Base-by-base conservation (phyloP, 208 protist species). In the Naegleria fowleri region DNA sequence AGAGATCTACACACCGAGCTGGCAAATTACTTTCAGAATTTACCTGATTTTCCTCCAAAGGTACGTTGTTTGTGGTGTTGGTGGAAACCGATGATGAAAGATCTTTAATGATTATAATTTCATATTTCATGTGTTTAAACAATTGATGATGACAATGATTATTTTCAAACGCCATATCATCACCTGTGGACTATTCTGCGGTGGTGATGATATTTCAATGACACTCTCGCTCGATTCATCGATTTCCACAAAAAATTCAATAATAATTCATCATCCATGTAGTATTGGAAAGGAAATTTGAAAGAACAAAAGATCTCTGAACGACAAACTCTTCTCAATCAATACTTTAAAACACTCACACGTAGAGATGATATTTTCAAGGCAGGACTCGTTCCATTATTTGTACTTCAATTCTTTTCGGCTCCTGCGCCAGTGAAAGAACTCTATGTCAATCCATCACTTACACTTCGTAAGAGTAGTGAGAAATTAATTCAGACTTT, bases 1-100 rank as follows among this genome's bases (percentile, higher is more conserved):
- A 79, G 67, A 79, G 29, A 79, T 36, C 29, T 79, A 79, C 67
- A 79, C 67, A 36, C 16, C 29, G 67, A 79, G 29, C n/a, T 79
- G 29, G 19, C 67, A 4, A 13, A 36, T 36, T 79, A 79, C 29
- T 36, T 36, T 79, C 29, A 29, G 9, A 79, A 79, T 79, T 36
- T 79, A 36, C 67, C 67, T 36, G 67, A 79, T 29, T 79, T 79
- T 79, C 67, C 67, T 36, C 67, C 67, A 79, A 79, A 79, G 67
- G 67, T 79, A 36, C 9, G 67, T 79, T 36, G 7, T 36, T 67
- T 67, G 55, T 19, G 11, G 55, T 48, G 43, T 7, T 48, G n/a
- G n/a, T n/a, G n/a, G n/a, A n/a, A n/a, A n/a, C n/a, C n/a, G n/a
- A n/a, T n/a, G n/a, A n/a, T 48, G 43, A 48, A 48, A 48, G 43